Evolutionary conservation across 768 basidiomycete genomes (phyloP).

Genomic region (Serpula lacrymans): DNA sequence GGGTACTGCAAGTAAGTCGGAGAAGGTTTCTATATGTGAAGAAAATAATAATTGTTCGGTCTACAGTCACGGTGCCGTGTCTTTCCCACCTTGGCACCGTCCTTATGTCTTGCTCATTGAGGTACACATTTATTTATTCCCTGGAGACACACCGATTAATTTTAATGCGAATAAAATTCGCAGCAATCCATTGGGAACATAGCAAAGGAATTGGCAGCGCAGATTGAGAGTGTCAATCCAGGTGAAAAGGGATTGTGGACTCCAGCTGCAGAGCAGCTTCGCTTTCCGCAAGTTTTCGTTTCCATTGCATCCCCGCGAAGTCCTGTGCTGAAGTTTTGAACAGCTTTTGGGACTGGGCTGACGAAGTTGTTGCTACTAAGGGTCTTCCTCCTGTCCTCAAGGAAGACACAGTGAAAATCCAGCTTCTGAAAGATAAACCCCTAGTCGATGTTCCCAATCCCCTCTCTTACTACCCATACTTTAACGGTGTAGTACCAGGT

Average conservation of each 20-base stretch:
- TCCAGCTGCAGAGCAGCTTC: constrained; percentile 16
- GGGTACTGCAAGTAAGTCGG: constrained; percentile 26
- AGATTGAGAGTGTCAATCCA: constrained; percentile 19
- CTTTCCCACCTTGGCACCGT: constrained; percentile 24
- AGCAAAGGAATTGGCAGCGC: constrained; percentile 18
- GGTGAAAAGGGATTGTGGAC: constrained; percentile 17
- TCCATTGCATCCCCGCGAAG: neutral
- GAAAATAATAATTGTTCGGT: too few species aligned
- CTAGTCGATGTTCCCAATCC: constrained; percentile 16
- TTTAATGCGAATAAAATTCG: neutral
- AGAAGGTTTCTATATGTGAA: too few species aligned
- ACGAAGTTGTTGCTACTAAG: constrained; percentile 11
- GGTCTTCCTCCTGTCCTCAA: constrained; percentile 21
- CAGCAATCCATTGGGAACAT: constrained; percentile 26
- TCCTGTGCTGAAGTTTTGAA: too few species aligned
- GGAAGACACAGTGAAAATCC: constrained; percentile 9
- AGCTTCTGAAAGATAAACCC: constrained; percentile 3
- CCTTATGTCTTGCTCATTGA: constrained; percentile 26
- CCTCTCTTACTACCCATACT: constrained; percentile 12
- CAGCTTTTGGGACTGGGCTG: constrained; percentile 30
- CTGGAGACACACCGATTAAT: neutral
- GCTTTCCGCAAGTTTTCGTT: constrained; percentile 22
- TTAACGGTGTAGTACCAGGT: constrained; percentile 11
- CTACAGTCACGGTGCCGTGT: constrained; percentile 16
- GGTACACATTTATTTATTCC: constrained; percentile 10